Percentiles rank a stretch among this genome's conserved stretches.
These are phyloP conservation scores for Trichophyton verrucosum DNA, from an alignment of 2,329 filamentous ascomycete species.

Conservation along the genomic window DNA sequence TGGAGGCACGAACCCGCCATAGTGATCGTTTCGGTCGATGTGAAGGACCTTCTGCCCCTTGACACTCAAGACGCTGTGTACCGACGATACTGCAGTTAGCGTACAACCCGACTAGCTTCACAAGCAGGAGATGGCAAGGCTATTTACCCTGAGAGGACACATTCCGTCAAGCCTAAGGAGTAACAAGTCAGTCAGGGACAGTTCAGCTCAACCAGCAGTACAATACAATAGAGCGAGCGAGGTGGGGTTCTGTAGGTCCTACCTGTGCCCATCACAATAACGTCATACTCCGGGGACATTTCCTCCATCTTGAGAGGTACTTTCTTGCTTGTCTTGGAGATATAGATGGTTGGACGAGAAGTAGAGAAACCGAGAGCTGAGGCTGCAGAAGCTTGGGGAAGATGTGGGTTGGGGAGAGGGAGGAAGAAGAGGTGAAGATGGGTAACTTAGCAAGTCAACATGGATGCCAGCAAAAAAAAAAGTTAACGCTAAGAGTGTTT, in stretches of 20 bases:
- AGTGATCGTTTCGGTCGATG: slow-evolving; percentile 97
- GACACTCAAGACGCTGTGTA: slow-evolving; percentile 72
- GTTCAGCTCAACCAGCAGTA: neutral
- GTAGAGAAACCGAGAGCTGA: neutral
- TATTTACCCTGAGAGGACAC: slow-evolving; percentile 86
- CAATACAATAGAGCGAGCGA: slow-evolving; percentile 14
- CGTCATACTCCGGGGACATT: slow-evolving; percentile 96
- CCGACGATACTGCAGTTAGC: slow-evolving; percentile 1
- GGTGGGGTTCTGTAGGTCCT: slow-evolving; percentile 29
- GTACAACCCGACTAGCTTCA: neutral
- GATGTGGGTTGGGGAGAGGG: neutral
- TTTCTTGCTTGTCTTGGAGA: neutral
- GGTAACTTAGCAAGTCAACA: neutral
- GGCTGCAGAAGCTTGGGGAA: neutral
- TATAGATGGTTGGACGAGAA: neutral
- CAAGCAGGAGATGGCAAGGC: neutral
- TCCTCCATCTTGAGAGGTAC: slow-evolving; percentile 63
- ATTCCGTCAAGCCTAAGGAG: slow-evolving; percentile 78
- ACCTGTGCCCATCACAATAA: slow-evolving; percentile 97
- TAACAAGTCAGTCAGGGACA: slow-evolving; percentile 19
- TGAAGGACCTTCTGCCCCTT: slow-evolving; percentile 99
- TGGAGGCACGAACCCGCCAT: slow-evolving; percentile 66
- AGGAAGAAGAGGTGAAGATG: neutral
- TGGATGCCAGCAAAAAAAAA: neutral
- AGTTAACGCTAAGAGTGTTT: neutral